A percentile compares a stretch with the other conserved stretches of the same genome.
phyloP scores from a whole-genome alignment of 352 stramenopile genomes.

The Globisporangium paddicum region DNA sequence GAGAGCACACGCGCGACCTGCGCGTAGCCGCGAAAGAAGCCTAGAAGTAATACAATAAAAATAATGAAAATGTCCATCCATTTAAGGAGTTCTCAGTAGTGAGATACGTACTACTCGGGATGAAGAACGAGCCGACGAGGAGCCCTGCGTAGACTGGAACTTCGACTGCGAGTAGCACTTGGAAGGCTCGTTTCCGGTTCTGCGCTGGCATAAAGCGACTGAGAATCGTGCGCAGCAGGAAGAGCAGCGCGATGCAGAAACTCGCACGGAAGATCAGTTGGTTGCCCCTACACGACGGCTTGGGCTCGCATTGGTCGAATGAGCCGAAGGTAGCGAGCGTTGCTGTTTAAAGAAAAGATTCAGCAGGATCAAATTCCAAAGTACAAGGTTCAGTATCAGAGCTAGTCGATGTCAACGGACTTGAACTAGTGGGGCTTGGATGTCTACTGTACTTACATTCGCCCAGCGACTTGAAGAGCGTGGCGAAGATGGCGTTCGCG shows the following conservation, averaged over 20 bases:
- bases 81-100: neutral
- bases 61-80: too few species aligned
- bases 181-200: slow-evolving; percentile 19
- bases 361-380: too few species aligned
- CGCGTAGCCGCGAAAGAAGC: slow-evolving; percentile 63
- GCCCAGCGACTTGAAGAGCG: slow-evolving; percentile 56
- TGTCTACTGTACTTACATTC: slow-evolving; percentile 10
- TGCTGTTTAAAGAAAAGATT: neutral
- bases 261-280: slow-evolving; percentile 70
- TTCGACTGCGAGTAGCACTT: slow-evolving; percentile 32
- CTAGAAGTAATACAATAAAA: slow-evolving; percentile 12
- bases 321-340: slow-evolving; percentile 50
- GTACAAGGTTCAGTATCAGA: too few species aligned
- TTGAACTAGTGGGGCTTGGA: neutral
- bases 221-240: slow-evolving; percentile 40
- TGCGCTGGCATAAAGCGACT: slow-evolving; percentile 35
- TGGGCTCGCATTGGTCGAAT: slow-evolving; percentile 48
- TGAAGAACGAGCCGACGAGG: slow-evolving; percentile 69
- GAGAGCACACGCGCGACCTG: slow-evolving; percentile 51
- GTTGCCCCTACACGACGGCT: slow-evolving; percentile 50
- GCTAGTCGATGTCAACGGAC: too few species aligned
- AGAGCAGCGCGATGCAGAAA: slow-evolving; percentile 59
- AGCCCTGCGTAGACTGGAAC: slow-evolving; percentile 42
- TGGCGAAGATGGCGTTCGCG: slow-evolving; percentile 62
- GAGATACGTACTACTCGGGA: slow-evolving; percentile 41